A percentile compares a stretch with the other conserved stretches of the same genome.
Evolutionary conservation across 2,329 filamentous ascomycete species (phyloP).

Genomic region (Xylariaceae sp.): DNA sequence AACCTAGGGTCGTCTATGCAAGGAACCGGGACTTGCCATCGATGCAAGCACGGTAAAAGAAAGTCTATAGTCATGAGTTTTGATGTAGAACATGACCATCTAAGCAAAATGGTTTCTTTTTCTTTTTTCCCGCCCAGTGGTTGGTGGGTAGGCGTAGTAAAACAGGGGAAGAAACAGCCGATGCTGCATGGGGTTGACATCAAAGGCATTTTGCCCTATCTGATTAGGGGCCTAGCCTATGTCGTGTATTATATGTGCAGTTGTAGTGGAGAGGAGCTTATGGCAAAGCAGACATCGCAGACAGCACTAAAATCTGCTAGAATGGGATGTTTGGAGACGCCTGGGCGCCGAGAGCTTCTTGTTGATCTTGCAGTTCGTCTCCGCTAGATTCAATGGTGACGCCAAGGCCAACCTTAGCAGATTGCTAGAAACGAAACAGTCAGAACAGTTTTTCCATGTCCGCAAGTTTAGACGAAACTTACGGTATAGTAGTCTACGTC

Average conservation of each 20-base stretch:
- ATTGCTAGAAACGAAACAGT: slow-evolving; percentile 63
- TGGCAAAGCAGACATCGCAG: slow-evolving; percentile 20
- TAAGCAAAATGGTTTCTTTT: slow-evolving; percentile 1
- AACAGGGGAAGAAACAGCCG: slow-evolving; percentile 11
- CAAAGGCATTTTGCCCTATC: slow-evolving; percentile 5
- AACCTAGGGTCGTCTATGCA: slow-evolving; percentile 12
- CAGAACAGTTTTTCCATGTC: background rate
- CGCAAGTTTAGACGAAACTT: slow-evolving; percentile 44
- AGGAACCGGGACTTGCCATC: slow-evolving; percentile 11
- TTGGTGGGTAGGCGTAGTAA: slow-evolving; percentile 15
- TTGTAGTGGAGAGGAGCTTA: slow-evolving; percentile 30
- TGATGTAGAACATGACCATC: slow-evolving; percentile 15
- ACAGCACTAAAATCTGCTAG: slow-evolving; percentile 44
- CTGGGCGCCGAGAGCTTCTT: slow-evolving; percentile 62
- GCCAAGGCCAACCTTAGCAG: slow-evolving; percentile 90
- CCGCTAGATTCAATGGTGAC: slow-evolving; percentile 86
- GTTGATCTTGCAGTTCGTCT: slow-evolving; percentile 86
- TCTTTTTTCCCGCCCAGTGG: slow-evolving; percentile 5
- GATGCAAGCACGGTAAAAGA: slow-evolving; percentile 11
- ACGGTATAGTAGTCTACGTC: slow-evolving; percentile 97
- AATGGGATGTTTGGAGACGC: slow-evolving; percentile 65
- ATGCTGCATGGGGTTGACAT: slow-evolving; percentile 12
- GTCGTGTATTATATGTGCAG: slow-evolving; percentile 19
- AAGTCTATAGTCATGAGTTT: slow-evolving; percentile 26
- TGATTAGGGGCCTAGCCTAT: slow-evolving; percentile 5